These are phyloP conservation scores for Saccharomycopsis fibuligera DNA, from an alignment of 805 yeast species.

Conservation along the genomic window DNA sequence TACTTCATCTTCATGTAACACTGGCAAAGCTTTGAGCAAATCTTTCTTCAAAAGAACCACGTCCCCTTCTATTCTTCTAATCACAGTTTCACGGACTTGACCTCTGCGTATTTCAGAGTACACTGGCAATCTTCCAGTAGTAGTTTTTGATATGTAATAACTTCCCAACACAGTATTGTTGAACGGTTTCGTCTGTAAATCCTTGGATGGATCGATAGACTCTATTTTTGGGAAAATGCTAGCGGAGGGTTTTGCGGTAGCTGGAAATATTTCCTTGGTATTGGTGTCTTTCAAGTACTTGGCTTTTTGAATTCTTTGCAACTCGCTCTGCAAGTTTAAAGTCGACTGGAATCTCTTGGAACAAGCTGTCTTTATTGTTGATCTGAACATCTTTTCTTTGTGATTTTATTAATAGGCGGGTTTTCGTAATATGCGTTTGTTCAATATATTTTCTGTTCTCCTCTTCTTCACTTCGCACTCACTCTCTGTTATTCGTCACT, in stretches of 20 bases:
- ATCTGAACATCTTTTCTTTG: not conserved
- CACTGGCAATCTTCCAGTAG: constrained; percentile 71
- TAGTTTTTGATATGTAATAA: constrained; percentile 36
- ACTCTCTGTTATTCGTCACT: no score
- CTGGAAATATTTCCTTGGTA: constrained; percentile 4
- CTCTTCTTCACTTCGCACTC: no score
- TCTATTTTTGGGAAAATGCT: constrained; percentile 17
- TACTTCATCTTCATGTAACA: constrained; percentile 41
- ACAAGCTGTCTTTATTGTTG: not conserved
- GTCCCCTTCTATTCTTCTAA: constrained; percentile 67
- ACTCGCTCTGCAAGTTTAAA: constrained; percentile 15
- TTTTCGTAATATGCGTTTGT: no score
- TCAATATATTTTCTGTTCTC: no score
- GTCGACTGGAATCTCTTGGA: constrained; percentile 8
- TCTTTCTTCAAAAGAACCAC: constrained; percentile 60
- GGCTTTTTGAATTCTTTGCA: constrained; percentile 11
- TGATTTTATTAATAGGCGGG: no score
- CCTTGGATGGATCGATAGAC: constrained; percentile 10
- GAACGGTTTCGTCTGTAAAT: constrained; percentile 10
- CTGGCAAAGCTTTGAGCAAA: constrained; percentile 44
- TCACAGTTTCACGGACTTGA: constrained; percentile 60
- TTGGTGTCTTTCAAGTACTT: constrained; percentile 12
- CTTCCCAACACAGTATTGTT: constrained; percentile 1
- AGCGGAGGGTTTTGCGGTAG: not conserved
- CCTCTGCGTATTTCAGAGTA: constrained; percentile 63